phyloP scores from a whole-genome alignment of 2,329 filamentous ascomycete species.

The Neopestalotiopsis clavispora region DNA sequence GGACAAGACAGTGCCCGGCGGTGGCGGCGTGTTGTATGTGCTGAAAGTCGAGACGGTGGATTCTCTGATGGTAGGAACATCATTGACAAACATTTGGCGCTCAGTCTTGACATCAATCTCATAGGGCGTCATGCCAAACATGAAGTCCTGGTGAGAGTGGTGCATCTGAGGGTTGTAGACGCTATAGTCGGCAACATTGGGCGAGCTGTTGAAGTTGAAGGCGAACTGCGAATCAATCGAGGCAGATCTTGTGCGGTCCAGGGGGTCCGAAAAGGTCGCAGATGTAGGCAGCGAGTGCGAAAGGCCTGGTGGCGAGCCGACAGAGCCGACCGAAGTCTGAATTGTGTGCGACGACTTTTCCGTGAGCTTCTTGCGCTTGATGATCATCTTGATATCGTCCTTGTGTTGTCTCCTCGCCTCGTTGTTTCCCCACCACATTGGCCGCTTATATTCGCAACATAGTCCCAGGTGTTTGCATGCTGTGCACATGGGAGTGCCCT shows the following conservation, averaged over 20 bases:
- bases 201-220: slow-evolving; percentile 74
- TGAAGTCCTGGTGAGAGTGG: slow-evolving; percentile 58
- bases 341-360: slow-evolving; percentile 75
- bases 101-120: slow-evolving; percentile 97
- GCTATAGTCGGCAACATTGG: slow-evolving; percentile 58
- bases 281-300: slow-evolving; percentile 84
- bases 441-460: slow-evolving; percentile 93
- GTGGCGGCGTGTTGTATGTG: slow-evolving; percentile 82
- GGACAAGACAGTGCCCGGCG: slow-evolving; percentile 69
- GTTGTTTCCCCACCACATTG: slow-evolving; percentile 96
- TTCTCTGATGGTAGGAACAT: slow-evolving; percentile 83
- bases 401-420: slow-evolving; percentile 86
- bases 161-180: slow-evolving; percentile 68
- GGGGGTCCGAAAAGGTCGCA: slow-evolving; percentile 77
- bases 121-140: slow-evolving; percentile 72
- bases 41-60: slow-evolving; percentile 92
- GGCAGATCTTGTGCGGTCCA: slow-evolving; percentile 73
- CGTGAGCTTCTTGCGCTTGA: slow-evolving; percentile 93
- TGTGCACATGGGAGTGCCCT: slow-evolving; percentile 65
- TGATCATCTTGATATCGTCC: slow-evolving; percentile 94
- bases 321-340: slow-evolving; percentile 63
- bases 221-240: slow-evolving; percentile 83
- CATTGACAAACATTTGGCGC: slow-evolving; percentile 90
- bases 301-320: slow-evolving; percentile 75
- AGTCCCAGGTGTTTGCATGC: slow-evolving; percentile 78